A percentile compares a stretch with the other conserved stretches of the same genome.
phyloP scores from a whole-genome alignment of 129 eudicot genomes.

The Lactuca saligna region DNA sequence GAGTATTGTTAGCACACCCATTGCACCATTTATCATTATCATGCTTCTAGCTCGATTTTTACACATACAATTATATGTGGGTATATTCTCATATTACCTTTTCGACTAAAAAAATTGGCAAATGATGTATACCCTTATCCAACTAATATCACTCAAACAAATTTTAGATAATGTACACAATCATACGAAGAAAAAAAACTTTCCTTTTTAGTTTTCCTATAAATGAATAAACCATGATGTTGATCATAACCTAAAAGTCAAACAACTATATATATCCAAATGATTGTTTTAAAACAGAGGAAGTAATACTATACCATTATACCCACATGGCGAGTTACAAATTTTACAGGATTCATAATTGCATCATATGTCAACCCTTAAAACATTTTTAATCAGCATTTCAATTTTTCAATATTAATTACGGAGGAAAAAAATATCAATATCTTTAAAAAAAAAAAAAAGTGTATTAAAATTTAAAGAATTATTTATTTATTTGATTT shows the following conservation, averaged over 20 bases:
- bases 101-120: too few species aligned
- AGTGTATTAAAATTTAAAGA: neutral
- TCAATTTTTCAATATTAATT: slow-evolving; percentile 4
- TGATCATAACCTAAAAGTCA: neutral
- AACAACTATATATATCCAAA: neutral
- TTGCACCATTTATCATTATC: too few species aligned
- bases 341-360: neutral
- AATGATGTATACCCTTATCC: neutral
- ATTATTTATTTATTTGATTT: neutral
- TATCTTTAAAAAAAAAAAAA: slow-evolving; percentile 5
- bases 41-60: too few species aligned
- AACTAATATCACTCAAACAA: neutral
- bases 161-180: neutral
- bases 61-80: neutral
- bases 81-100: too few species aligned
- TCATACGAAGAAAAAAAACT: neutral
- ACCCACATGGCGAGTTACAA: neutral
- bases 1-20: too few species aligned
- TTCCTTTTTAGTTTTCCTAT: neutral
- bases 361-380: neutral
- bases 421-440: slow-evolving; percentile 4
- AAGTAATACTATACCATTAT: neutral
- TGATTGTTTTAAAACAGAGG: neutral
- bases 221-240: neutral
- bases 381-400: neutral